Conservation (phyloP, 2,329 filamentous ascomycete species). For the Colletotrichum sidae region DNA sequence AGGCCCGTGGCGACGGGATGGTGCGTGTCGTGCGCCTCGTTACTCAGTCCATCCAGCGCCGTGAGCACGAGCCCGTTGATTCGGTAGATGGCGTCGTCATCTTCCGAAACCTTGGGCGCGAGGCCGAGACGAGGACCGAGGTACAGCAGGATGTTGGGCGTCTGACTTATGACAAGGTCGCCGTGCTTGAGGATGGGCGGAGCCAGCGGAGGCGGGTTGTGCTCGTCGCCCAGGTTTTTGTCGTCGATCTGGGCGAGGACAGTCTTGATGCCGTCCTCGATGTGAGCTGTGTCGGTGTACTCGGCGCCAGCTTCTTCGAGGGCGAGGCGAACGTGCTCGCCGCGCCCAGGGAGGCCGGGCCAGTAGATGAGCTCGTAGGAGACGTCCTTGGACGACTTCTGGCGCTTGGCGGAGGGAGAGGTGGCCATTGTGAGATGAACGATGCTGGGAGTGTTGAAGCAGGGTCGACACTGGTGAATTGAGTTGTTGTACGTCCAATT, state of each 20-base stretch:
- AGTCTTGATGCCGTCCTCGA: conserved; percentile 60
- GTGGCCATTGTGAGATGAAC: conserved; percentile 16
- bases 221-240: conserved; percentile 58
- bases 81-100: conserved; percentile 61
- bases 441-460: neutral
- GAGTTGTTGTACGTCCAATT: no score
- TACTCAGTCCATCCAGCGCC: conserved; percentile 75
- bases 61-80: conserved; percentile 75
- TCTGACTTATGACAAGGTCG: conserved; percentile 73
- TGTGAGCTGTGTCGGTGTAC: conserved; percentile 70
- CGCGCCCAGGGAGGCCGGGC: conserved; percentile 77
- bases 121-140: conserved; percentile 71
- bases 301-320: conserved; percentile 75
- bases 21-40: conserved; percentile 81
- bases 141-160: conserved; percentile 79
- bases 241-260: conserved; percentile 62
- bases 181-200: conserved; percentile 75
- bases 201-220: conserved; percentile 74
- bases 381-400: conserved; percentile 53
- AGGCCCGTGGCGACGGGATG: conserved; percentile 71
- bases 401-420: conserved; percentile 43
- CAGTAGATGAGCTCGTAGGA: conserved; percentile 78
- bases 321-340: conserved; percentile 77
- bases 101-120: conserved; percentile 55
- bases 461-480: no score